phyloP scores from a whole-genome alignment of 139 green algal species.

The Volvox reticuliferus region DNA sequence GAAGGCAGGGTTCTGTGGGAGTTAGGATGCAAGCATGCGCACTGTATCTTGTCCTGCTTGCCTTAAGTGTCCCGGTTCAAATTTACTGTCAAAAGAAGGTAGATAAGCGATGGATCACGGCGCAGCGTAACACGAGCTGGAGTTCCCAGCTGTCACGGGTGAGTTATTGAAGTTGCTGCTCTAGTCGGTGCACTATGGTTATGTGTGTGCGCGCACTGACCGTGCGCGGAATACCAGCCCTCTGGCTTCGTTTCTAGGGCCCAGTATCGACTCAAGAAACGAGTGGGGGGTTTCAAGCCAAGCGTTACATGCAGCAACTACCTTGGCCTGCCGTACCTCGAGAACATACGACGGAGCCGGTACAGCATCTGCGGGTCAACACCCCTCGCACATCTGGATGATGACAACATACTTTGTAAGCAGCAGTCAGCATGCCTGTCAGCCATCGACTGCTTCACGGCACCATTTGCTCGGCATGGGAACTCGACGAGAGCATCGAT shows the following conservation, averaged over 20 bases:
- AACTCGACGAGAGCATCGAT: not conserved
- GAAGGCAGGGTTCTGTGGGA: too few species aligned
- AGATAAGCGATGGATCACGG: not conserved
- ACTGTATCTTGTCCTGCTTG: not conserved
- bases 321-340: not conserved
- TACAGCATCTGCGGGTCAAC: not conserved
- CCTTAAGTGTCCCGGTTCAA: not conserved
- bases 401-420: not conserved
- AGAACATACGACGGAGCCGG: not conserved
- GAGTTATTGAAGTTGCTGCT: not conserved
- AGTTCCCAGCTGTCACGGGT: not conserved
- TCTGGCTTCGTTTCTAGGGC: not conserved
- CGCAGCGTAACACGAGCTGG: not conserved
- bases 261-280: not conserved
- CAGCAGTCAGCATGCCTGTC: not conserved
- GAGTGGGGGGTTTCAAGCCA: not conserved
- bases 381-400: not conserved
- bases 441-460: slow-evolving; percentile 26
- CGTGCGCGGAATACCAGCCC: not conserved
- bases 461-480: not conserved
- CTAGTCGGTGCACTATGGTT: not conserved
- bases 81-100: not conserved
- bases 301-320: not conserved
- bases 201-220: not conserved
- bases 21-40: not conserved